These are phyloP conservation scores for Penicillium roqueforti DNA, from an alignment of 495 filamentous ascomycete genomes.

Conservation along the genomic window DNA sequence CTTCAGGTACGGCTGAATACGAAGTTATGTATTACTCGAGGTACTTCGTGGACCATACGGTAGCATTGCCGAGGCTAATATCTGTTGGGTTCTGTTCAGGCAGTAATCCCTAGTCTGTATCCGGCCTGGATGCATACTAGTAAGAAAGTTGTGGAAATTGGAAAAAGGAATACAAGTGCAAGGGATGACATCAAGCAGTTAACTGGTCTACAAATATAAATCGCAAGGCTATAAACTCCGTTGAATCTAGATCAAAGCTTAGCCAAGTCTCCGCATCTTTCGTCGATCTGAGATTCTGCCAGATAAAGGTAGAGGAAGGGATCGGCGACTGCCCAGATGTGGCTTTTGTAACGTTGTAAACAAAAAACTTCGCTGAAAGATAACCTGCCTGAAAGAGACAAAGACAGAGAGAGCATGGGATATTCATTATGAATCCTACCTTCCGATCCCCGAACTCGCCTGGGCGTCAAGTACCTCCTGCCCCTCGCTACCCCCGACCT, in stretches of 20 bases:
- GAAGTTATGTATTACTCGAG: neutral
- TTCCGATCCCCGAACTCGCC: conserved; percentile 32
- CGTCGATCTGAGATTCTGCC: conserved; percentile 10
- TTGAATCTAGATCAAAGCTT: neutral
- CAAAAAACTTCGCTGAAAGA: conserved; percentile 3
- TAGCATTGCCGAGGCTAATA: neutral
- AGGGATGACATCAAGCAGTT: neutral
- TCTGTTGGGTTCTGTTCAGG: neutral
- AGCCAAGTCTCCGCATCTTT: conserved; percentile 1
- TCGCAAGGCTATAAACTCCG: too few species aligned
- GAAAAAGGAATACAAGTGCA: neutral
- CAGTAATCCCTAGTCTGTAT: neutral
- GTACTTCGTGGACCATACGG: neutral
- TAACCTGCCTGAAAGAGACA: neutral
- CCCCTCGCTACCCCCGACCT: conserved; percentile 16
- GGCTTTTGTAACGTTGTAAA: conserved; percentile 6
- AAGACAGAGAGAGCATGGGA: conserved; percentile 13
- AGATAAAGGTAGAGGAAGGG: conserved; percentile 3
- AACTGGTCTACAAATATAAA: neutral
- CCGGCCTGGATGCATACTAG: neutral
- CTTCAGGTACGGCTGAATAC: neutral
- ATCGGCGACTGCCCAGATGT: conserved; percentile 6
- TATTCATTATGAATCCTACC: conserved; percentile 21
- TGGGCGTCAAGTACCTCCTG: conserved; percentile 25
- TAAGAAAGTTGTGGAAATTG: neutral